These are phyloP conservation scores for Trypanosoma cruzi DNA, from an alignment of 208 protist genomes.

Conservation along the genomic window DNA sequence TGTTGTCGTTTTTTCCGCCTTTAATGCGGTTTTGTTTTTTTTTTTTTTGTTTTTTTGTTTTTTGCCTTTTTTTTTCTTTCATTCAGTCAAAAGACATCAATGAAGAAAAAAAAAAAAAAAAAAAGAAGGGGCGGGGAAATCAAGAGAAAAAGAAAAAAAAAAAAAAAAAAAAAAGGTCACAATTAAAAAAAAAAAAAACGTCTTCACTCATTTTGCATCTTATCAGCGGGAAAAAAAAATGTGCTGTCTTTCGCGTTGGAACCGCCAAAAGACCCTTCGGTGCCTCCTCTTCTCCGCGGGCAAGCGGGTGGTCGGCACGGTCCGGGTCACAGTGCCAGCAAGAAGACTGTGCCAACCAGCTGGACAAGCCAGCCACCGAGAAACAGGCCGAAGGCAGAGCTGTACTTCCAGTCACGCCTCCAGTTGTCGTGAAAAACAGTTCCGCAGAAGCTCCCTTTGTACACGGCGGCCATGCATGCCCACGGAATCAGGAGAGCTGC, in stretches of 20 bases:
- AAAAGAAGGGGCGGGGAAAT: not conserved
- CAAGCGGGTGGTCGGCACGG: too few species aligned
- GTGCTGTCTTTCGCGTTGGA: not conserved
- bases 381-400: slow-evolving; percentile 49
- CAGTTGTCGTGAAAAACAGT: slow-evolving; percentile 23
- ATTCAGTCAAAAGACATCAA: slow-evolving; percentile 7
- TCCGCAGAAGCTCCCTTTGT: slow-evolving; percentile 39
- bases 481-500: slow-evolving; percentile 46
- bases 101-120: slow-evolving; percentile 18
- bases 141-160: slow-evolving; percentile 1
- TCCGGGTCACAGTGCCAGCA: slow-evolving; percentile 26
- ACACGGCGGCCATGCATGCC: slow-evolving; percentile 56
- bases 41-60: slow-evolving; percentile 2
- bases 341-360: slow-evolving; percentile 37
- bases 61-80: not conserved
- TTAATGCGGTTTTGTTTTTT: not conserved
- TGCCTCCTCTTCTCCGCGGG: not conserved
- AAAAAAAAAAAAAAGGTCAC: not conserved
- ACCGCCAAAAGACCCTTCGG: not conserved
- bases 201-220: slow-evolving; percentile 3
- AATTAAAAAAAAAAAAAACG: slow-evolving; percentile 13
- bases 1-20: not conserved
- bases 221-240: not conserved
- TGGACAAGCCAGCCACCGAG: slow-evolving; percentile 49
- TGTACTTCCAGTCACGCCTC: slow-evolving; percentile 35